A percentile compares a stretch with the other conserved stretches of the same genome.
Evolutionary conservation across 345 rosid genomes (phyloP).

Genomic region (Moricandia moricandioides): DNA sequence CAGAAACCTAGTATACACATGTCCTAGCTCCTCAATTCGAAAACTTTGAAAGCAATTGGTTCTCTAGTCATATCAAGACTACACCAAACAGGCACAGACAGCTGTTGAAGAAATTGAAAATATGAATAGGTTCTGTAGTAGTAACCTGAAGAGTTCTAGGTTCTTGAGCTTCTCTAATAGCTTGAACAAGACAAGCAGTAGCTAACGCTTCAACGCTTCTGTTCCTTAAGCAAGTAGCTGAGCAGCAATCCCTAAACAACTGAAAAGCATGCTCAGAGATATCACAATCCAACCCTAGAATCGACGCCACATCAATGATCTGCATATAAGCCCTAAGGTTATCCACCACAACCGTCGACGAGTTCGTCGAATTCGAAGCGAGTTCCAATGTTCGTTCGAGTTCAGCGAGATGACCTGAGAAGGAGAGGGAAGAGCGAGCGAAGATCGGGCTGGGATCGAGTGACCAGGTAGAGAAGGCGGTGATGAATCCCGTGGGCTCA

Average conservation of each 20-base stretch:
- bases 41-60: too few relatives aligned
- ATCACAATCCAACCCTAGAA: neutral
- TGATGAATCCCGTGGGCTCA: neutral
- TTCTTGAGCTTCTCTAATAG: neutral
- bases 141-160: neutral
- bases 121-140: neutral
- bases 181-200: neutral
- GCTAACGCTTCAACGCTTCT: neutral
- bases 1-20: too few relatives aligned
- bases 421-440: neutral
- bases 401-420: neutral
- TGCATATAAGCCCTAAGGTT: neutral
- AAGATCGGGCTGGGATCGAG: neutral
- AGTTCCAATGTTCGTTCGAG: neutral
- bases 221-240: neutral
- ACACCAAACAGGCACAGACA: too few relatives aligned
- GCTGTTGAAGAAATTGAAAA: too few relatives aligned
- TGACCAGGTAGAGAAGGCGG: neutral
- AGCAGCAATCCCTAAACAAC: neutral
- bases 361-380: neutral
- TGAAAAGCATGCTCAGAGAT: neutral
- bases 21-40: too few relatives aligned
- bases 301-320: neutral
- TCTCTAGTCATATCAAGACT: too few relatives aligned
- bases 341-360: neutral